phyloP scores from a whole-genome alignment of 495 filamentous ascomycete species.

The Pseudoneurospora amorphoporcata region DNA sequence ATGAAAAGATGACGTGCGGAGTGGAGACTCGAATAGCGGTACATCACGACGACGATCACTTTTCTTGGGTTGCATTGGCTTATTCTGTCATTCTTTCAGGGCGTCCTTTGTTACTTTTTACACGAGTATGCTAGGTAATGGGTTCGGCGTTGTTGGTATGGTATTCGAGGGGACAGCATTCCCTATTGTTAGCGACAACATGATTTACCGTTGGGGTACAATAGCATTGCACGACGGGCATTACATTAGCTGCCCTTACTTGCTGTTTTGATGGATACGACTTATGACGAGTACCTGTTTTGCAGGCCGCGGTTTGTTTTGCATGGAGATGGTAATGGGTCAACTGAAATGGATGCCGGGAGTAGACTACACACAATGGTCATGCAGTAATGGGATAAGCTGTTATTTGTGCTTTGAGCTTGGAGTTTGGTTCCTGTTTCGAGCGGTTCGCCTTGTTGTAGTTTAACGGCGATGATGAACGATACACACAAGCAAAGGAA shows the following conservation, averaged over 20 bases:
- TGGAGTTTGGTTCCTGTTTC: neutral
- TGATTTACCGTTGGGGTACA: neutral
- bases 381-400: neutral
- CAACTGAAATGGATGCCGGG: neutral
- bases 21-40: neutral
- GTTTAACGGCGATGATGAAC: neutral
- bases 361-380: neutral
- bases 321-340: neutral
- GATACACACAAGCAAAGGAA: neutral
- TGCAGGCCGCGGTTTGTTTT: neutral
- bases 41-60: neutral
- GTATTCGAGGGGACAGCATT: neutral
- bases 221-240: neutral
- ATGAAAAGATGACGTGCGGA: neutral
- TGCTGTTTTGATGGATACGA: neutral
- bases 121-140: neutral
- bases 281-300: neutral
- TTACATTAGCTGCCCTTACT: neutral
- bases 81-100: neutral
- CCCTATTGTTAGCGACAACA: neutral
- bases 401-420: neutral
- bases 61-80: neutral
- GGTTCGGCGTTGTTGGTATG: neutral
- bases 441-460: neutral
- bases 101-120: neutral